phyloP scores from a whole-genome alignment of 345 rosid genomes.

The Euclidium syriacum region DNA sequence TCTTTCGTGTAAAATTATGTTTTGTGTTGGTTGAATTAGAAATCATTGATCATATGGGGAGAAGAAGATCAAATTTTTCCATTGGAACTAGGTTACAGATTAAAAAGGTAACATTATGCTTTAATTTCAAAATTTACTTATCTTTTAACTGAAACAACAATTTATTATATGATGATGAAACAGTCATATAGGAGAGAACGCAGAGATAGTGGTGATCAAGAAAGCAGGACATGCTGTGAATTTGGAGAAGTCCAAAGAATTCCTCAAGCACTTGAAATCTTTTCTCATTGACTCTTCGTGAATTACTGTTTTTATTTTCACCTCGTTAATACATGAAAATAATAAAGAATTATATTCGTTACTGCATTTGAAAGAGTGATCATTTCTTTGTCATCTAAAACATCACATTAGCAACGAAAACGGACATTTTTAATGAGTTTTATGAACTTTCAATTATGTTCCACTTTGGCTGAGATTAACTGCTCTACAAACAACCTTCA shows the following conservation, averaged over 20 bases:
- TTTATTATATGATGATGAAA: not conserved
- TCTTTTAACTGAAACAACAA: not conserved
- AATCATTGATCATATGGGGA: conserved; percentile 49
- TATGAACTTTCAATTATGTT: no score
- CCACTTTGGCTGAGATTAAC: no score
- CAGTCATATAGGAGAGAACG: conserved; percentile 57
- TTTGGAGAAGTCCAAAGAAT: conserved; percentile 48
- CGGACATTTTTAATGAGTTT: no score
- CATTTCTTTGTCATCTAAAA: no score
- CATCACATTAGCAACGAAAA: no score
- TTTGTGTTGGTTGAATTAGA: conserved; percentile 18
- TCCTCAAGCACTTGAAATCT: conserved; percentile 37
- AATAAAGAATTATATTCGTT: no score
- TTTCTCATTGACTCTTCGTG: conserved; percentile 27
- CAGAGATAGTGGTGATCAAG: conserved; percentile 56
- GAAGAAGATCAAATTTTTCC: conserved; percentile 61
- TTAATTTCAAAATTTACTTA: not conserved
- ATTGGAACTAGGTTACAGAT: conserved; percentile 46
- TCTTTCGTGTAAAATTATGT: not conserved
- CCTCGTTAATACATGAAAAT: not conserved
- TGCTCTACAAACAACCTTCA: no score
- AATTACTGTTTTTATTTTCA: not conserved
- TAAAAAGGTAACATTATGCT: conserved; percentile 31
- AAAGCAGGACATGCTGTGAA: conserved; percentile 62
- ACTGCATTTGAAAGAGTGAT: no score